Evolutionary conservation across 208 protist genomes (phyloP), one percentile per base, ranked within the genome.

Genomic region (Wallacemonas sp.): DNA sequence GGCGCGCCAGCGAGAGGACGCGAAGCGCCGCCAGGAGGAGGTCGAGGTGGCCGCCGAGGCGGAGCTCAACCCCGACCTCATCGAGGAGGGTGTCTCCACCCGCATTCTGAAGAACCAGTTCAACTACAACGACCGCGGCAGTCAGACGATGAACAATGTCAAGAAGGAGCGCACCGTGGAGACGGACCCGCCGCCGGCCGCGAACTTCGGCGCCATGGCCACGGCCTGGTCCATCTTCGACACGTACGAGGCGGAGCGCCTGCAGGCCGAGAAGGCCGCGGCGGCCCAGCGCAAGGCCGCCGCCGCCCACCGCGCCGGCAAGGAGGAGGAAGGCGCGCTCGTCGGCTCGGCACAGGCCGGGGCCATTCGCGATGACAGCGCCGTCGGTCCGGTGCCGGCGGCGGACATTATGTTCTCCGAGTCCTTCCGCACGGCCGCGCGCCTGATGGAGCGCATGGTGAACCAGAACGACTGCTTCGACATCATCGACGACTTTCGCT

Each of bases 381-480:
- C 32, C 1, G 36, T 33, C 28, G 75, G 72, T 7, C 67, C 70
- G 16, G 77, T 79, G 41, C 78, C 77, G 2, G 69, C 68, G 11
- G 77, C 82, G 38, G 84, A 93, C 50, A 71, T 97, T 20, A 57
- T 97, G 29, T 65, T 68, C n/a, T 91, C 84, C 10, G 64, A 44
- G 4, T 33, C 62, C 38, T 97, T 95, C 55, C 54, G 32, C 23
- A 72, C 78, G 22, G 86, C 91, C 0, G 71, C 97, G 26, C 89
- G 94, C 68, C 87, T 98, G 59, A 85, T 98, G 78, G 97, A 99
- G 84, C 89, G 98, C 25, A 98, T 99, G 97, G 91, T 98, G 23
- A 98, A 98, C 71, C 97, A 99, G 75, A 99, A 99, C 85, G 93
- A 94, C 64, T 98, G 85, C 67, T 80, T 98, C 66, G 97, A 98